Base-by-base conservation (phyloP, 2,329 filamentous ascomycete species). In the Neonectria neomacrospora region DNA sequence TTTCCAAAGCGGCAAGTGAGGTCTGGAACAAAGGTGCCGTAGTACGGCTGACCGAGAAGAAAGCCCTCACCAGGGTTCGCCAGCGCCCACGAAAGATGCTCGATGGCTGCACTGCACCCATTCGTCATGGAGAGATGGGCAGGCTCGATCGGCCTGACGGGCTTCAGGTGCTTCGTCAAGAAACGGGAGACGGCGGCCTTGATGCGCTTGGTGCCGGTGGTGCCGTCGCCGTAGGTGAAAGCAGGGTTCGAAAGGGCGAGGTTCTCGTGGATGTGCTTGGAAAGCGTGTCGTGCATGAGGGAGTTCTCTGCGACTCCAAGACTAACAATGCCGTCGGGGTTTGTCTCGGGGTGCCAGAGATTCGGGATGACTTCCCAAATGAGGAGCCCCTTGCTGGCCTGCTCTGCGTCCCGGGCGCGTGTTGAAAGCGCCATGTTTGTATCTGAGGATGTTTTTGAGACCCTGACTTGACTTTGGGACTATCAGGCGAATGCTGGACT, bases 271-370 rank as follows among this genome's bases (percentile, higher is more conserved):
- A 81, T 75, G 61, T 81, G 81, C 20, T 79, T 68, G 2, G 78
- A 71, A 3, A 86, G 76, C 3, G 76, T 69, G 18, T 78, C 68
- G 58, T 86, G 83, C 83, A 86, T 85, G 44, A 86, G 78, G 1
- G 74, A 72, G 68, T 86, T 86, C 70, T 86, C 85, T 6, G 85
- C 84, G 1, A 86, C 76, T 1, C 83, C 84, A 0, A 87, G 77
- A 61, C 80, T 85, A 32, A 85, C 74, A 63, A 80, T 84, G 26
- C 84, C 84, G 14, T 73, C 66, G 0, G 80, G 79, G 54, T 83
- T 83, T 3, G 72, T 67, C 3, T 69, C 51, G 0, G 79, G 77
- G 56, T 83, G 67, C 76, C 79, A 86, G 6, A 80, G 71, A 64
- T 86, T 77, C 8, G 73, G 70, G 42, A 85, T 71, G 41, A 86